Evolutionary conservation across 2,329 filamentous ascomycete genomes (phyloP), one percentile per base, ranked within the genome.

Genomic region (Lanzia echinophila): DNA sequence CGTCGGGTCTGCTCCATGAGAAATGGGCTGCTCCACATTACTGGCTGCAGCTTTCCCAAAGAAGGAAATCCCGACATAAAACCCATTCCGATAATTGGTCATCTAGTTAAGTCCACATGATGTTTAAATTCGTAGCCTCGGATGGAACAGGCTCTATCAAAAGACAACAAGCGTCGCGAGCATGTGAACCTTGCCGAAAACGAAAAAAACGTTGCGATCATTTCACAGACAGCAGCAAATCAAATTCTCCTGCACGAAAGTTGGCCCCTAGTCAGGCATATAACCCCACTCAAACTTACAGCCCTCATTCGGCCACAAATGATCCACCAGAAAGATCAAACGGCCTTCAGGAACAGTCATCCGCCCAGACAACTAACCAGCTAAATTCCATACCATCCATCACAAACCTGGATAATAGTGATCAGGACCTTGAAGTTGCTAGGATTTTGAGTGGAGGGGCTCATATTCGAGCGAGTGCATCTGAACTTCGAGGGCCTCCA

Each of bases 161-260:
- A 69, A 71, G 80, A 48, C 79, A 79, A 59, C 81, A 83, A 62
- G 78, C 81, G 20, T 73, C 75, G 54, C 79, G 82, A 31, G 81
- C 81, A 4, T 84, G 81, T 58, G 70, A 72, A 0, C 67, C 70
- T 2, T 84, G 81, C 59, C 75, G 80, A 4, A 75, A 54, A 39
- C 39, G 58, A 31, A 62, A 60, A 34, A 62, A 62, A 38, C 53
- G 74, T 55, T 78, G 75, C 57, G 65, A 72, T 12, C 75, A 78
- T 57, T 67, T 69, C 19, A 19, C 50, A 48, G 13, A 0, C 3
- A 19, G 17, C 7, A 17, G 34, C 0, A 48, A 17, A 33, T 28
- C 24, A 6, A 28, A 28, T 28, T 42, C 44, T 12, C 34, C 28
- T n/a, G 33, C 13, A 22, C 34, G 33, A 38, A 15, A 24, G 31